Evolutionary conservation across 2,329 filamentous ascomycete species (phyloP).

Genomic region (Didymella glomerata): DNA sequence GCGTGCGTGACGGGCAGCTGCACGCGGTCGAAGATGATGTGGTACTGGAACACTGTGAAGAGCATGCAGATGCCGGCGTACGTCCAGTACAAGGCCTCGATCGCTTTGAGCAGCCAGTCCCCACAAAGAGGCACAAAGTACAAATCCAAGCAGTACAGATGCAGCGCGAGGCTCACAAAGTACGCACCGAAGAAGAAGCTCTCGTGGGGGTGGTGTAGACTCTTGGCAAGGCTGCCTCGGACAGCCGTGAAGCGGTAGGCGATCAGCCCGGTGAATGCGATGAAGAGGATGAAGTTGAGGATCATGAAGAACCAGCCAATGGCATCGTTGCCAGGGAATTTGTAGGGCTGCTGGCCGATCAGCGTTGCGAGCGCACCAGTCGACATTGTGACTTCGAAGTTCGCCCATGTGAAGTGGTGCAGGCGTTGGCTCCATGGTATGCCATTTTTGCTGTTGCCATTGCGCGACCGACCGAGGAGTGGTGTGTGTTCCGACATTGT

Average conservation of each 20-base stretch:
- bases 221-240: conserved; percentile 60
- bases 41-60: conserved; percentile 93
- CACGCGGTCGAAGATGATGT: conserved; percentile 94
- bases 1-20: conserved; percentile 50
- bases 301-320: conserved; percentile 74
- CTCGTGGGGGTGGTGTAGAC: conserved; percentile 70
- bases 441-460: conserved; percentile 20
- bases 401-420: conserved; percentile 59
- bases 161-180: conserved; percentile 66
- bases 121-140: conserved; percentile 70
- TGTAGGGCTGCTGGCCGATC: conserved; percentile 62
- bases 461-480: conserved; percentile 10
- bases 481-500: conserved; percentile 19
- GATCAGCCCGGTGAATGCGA: conserved; percentile 64
- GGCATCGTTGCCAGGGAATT: conserved; percentile 69
- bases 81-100: conserved; percentile 73
- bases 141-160: conserved; percentile 53
- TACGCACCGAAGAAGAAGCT: conserved; percentile 77
- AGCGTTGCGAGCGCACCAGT: conserved; percentile 73
- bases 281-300: conserved; percentile 71
- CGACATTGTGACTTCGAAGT: conserved; percentile 79
- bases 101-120: conserved; percentile 62
- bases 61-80: conserved; percentile 61
- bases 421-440: conserved; percentile 33
- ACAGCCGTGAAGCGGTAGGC: conserved; percentile 64